Base-by-base conservation (phyloP, 2,329 filamentous ascomycete genomes). In the Aspergillus fumigatiaffinis region DNA sequence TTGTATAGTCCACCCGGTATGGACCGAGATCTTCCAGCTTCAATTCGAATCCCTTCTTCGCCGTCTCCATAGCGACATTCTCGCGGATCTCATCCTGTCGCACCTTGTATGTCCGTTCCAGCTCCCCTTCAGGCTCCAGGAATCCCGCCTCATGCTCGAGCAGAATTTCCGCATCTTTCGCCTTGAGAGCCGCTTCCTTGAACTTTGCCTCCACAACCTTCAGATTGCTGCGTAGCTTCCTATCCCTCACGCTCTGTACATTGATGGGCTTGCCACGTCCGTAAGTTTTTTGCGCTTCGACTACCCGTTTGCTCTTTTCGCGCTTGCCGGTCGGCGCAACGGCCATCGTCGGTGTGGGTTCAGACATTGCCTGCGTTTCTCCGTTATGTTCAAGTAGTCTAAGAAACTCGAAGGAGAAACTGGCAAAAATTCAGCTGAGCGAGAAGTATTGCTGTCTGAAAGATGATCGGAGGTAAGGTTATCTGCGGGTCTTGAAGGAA, bases 91-190 rank as follows among this genome's bases (percentile, higher is more conserved):
- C 92, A 64, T 91, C 86, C 74, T 99, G 94, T 59, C 90, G 87
- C 51, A 97, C 89, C 75, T 91, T 92, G 78, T 95, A 97, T 21
- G 94, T 99, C 71, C 87, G 82, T 74, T 99, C 94, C 60, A 99
- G 81, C 71, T 92, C 92, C 26, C 83, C 84, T 73, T 99, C 94
- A 1, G 93, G 83, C 74, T 97, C 91, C 55, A 99, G 79, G 67
- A 96, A 95, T 6, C 94, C 94, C 10, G 84, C 79, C 6, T 87
- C 85, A 72, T 96, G 91, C 75, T 97, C 93, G 54, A 96, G 84
- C 66, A 99, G 78, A 56, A 99, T 94, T 76, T 99, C 94, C 23
- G 93, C 91, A 80, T 97, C 93, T 76, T 96, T 96, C 17, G 94
- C 92, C 73, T 90, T 88, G 38, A 95, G 75, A 0, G 89, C 80